These are phyloP conservation scores for Brasilioporus rufonigricans DNA, from an alignment of 768 basidiomycete species.

Conservation along the genomic window DNA sequence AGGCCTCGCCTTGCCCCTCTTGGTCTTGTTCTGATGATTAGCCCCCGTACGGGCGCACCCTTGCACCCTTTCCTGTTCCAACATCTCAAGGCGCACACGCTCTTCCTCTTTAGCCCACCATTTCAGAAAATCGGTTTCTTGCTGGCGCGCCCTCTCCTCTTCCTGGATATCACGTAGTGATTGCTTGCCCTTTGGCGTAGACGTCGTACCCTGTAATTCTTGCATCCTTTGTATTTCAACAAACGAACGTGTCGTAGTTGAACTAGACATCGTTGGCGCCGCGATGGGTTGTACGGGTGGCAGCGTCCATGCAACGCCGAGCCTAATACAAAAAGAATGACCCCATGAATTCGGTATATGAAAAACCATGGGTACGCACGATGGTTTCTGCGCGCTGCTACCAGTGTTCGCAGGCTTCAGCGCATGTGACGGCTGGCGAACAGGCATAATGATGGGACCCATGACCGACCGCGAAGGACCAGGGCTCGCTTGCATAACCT, in stretches of 20 bases:
- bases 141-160: conserved; percentile 66
- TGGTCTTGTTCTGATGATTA: conserved; percentile 1
- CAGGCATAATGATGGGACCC: conserved; percentile 66
- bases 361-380: conserved; percentile 38
- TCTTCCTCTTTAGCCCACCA: conserved; percentile 92
- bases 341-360: neutral
- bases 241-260: conserved; percentile 55
- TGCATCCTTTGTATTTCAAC: conserved; percentile 84
- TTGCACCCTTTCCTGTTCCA: neutral
- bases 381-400: conserved; percentile 39
- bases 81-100: conserved; percentile 53
- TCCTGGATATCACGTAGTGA: conserved; percentile 83
- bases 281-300: conserved; percentile 50
- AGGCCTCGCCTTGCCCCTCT: neutral
- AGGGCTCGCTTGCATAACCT: conserved; percentile 24
- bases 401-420: conserved; percentile 22
- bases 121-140: conserved; percentile 76
- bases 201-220: conserved; percentile 45
- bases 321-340: conserved; percentile 2
- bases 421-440: conserved; percentile 40
- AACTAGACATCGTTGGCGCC: conserved; percentile 24
- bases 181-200: conserved; percentile 47
- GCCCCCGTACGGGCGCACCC: neutral
- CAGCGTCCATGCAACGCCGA: conserved; percentile 60
- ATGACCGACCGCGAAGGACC: conserved; percentile 34